Evolutionary conservation across 176 grass and related monocot species (phyloP), one percentile per base, ranked within the genome.

Genomic region (Triticum dicoccoides): DNA sequence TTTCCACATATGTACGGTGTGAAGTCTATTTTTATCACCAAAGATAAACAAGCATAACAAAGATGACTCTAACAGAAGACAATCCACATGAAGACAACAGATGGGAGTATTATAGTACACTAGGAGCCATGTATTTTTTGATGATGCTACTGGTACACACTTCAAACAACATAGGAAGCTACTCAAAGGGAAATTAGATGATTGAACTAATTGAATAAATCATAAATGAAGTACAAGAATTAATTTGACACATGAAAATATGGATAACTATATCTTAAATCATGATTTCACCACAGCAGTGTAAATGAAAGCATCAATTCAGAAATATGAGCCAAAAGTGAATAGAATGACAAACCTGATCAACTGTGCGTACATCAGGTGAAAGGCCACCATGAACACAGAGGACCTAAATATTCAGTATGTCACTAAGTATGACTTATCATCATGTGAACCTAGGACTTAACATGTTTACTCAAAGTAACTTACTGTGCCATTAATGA

Each of bases 341-440:
- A 85, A 76, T 70, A 10, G 4, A 66, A 45, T 42, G 61, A 83
- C 44, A 9, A 72, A 99, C 97, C 97, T 99, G 97, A 84, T 99
- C 97, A 80, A 99, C 72, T 21, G 97, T 97, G 6, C 97, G 90
- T 65, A 99, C 86, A 87, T 99, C 94, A 8, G 97, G 97, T 58
- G 97, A 99, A 74, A 99, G 91, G 14, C 97, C 97, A 66, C 97
- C 97, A 90, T 99, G 97, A 77, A 99, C 97, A 90, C 97, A 99
- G 51, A 99, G 92, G 30, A 99, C 97, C 97, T 99, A 88, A 52
- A 83, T 65, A 63, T 44, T 67, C 23, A 89, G 75, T 51, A 88
- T 83, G 70, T 75, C 74, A 79, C 24, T 90, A 27, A 72, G 25
- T 66, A 83, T 42, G 11, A 67, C 2, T 63, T 37, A 13, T 2